Evolutionary conservation across 2,329 filamentous ascomycete genomes (phyloP).

Genomic region (Monosporascus sp.): DNA sequence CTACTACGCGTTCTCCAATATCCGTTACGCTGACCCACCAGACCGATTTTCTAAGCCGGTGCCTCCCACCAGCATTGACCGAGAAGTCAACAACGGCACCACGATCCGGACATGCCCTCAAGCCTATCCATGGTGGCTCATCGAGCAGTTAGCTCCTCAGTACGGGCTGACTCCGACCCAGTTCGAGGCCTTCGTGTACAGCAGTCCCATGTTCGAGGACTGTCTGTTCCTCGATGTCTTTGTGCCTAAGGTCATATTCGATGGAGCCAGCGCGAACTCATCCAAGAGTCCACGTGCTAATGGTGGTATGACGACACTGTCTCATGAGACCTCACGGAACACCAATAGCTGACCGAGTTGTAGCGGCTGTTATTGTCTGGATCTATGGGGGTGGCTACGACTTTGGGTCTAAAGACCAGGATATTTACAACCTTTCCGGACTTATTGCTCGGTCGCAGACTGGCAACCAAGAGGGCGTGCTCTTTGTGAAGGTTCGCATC

Average conservation of each 20-base stretch:
- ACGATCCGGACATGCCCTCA: constrained; percentile 23
- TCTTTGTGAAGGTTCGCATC: constrained; percentile 9
- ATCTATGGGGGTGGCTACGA: constrained; percentile 23
- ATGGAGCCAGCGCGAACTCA: background rate
- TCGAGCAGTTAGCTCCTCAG: constrained; percentile 11
- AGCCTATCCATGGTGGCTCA: constrained; percentile 23
- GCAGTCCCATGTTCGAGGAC: constrained; percentile 13
- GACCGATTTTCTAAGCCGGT: constrained; percentile 29
- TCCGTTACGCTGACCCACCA: constrained; percentile 32
- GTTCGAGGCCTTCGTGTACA: constrained; percentile 1
- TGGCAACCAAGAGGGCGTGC: constrained; percentile 6
- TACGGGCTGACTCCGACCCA: background rate
- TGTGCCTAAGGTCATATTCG: constrained; percentile 12
- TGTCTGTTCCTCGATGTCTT: constrained; percentile 18
- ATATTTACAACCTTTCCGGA: constrained; percentile 12
- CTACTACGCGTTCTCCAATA: constrained; percentile 35
- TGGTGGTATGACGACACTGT: constrained; percentile 1
- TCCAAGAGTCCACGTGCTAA: background rate
- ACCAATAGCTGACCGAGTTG: background rate
- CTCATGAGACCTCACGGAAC: background rate
- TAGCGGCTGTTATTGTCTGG: constrained; percentile 21
- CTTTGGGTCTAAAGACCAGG: constrained; percentile 15
- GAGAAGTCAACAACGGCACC: constrained; percentile 16
- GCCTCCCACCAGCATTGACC: constrained; percentile 17
- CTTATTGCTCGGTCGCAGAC: constrained; percentile 13